Evolutionary conservation across 257 asterid genomes (phyloP).

Genomic region (Penstemon eatonii): DNA sequence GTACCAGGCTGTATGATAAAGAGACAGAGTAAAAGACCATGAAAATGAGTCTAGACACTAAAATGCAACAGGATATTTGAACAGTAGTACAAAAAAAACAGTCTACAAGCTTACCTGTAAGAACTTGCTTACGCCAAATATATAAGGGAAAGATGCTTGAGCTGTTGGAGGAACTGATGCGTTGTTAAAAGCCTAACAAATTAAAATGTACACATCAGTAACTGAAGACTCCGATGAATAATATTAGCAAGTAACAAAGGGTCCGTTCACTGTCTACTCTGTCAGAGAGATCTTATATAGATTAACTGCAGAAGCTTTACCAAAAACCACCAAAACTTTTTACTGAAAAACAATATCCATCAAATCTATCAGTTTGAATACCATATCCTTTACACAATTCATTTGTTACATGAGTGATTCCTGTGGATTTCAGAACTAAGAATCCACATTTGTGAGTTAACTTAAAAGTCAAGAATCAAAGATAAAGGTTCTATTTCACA

Average conservation of each 20-base stretch:
- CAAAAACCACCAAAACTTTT: background rate
- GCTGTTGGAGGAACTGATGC: slow-evolving; percentile 92
- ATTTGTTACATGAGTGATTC: background rate
- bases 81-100: slow-evolving; percentile 1
- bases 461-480: too few species aligned
- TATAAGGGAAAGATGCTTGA: slow-evolving; percentile 89
- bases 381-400: background rate
- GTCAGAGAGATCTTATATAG: background rate
- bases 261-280: background rate
- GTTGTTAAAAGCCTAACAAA: slow-evolving; percentile 67
- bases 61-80: slow-evolving; percentile 21
- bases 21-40: slow-evolving; percentile 5
- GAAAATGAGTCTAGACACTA: background rate
- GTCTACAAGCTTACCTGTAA: slow-evolving; percentile 62
- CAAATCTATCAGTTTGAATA: background rate
- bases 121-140: slow-evolving; percentile 91
- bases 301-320: background rate
- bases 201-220: slow-evolving; percentile 17
- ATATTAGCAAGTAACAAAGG: slow-evolving; percentile 4
- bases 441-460: too few species aligned
- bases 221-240: slow-evolving; percentile 6
- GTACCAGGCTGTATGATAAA: slow-evolving; percentile 73
- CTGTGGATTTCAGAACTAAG: too few species aligned
- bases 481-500: too few species aligned
- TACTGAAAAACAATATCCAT: too few species aligned